Base-by-base conservation (phyloP, 352 stramenopile genomes). In the Phytopythium vexans region DNA sequence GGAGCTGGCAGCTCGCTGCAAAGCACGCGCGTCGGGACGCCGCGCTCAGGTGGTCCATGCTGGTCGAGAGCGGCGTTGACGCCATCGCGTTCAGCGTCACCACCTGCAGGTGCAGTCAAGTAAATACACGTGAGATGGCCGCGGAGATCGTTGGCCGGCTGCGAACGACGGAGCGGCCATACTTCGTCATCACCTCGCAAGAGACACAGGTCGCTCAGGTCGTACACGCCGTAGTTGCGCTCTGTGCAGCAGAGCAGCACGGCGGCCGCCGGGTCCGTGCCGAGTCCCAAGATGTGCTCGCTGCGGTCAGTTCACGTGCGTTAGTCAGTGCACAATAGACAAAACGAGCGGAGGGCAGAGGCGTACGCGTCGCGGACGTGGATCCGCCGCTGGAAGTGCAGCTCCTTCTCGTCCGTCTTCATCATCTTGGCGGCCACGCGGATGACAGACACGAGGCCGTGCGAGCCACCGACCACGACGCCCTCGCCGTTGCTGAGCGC, bases 161-260 rank as follows among this genome's bases (percentile, higher is more conserved):
- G 21, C 21, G 0, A 41, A 31, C 15, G 38, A 10, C 52, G 8
- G 6, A 31, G 16, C 4, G 14, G 7, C 35, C 54, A 6, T 54
- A 81, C 74, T 46, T 91, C 78, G 44, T 90, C 77, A n/a, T 91
- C 80, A 4, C 58, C 71, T 1, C 74, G 70, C 15, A 92, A 59
- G 5, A 91, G 62, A 54, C 74, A 86, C 32, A 90, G 59, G 34
- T 88, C 77, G 56, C 77, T 88, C 14, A 92, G 63, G 36, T 92
- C 82, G 55, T 88, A 92, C 8, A 71, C 60, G 35, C 82, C 82
- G 42, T 88, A 89, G 33, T 51, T 56, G 1, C 52, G 66, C 43
- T 86, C 76, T 3, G 82, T 92, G 31, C 70, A 84, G 41, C 76
- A 89, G 11, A 90, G 54, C 10, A 90, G 52, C 27, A 67, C 77